Evolutionary conservation across 2,329 filamentous ascomycete species (phyloP), one percentile per base, ranked within the genome.

Genomic region (Berkeleyomyces rouxiae): DNA sequence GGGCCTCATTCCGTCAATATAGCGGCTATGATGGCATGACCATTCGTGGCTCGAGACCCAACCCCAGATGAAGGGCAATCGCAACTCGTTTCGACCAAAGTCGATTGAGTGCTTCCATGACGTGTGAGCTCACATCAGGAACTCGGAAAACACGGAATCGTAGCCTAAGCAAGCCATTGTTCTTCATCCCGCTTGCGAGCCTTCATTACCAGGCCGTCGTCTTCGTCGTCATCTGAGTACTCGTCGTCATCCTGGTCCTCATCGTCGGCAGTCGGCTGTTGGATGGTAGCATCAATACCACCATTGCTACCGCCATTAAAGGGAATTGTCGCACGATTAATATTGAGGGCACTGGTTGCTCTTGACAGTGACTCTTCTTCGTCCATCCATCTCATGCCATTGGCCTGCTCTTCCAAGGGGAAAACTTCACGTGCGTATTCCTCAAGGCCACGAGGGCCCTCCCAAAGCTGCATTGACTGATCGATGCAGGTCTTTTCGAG

Each of bases 341-440:
- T 65, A 44, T 42, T 61, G 5, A 65, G 59, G 11, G 46, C 46
- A 43, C 61, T 62, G 13, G 49, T 61, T 33, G 61, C 63, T n/a
- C 58, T 51, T 5, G 63, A 64, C 16, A 64, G 46, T 16, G 62
- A 64, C 31, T 70, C 70, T 13, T 76, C 77, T 46, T 78, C 78
- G 9, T 79, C 79, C 92, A 96, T 97, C 93, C 93, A 99, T 13
- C 87, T 89, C 70, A 93, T 76, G 4, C 92, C 92, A 71, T 97
- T 97, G 40, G 90, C 90, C 68, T 91, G 87, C 74, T 99, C 93
- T 73, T 99, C 93, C 10, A 96, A 80, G 0, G 90, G 89, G 69
- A 97, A 97, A 37, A 95, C 90, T 72, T 97, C 93, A 58, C 88
- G 81, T 1, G 92, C 92, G 72, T 97, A 99, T 73, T 97, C 93